phyloP scores from a whole-genome alignment of 768 basidiomycete genomes.

The Russula griseocarnosa region DNA sequence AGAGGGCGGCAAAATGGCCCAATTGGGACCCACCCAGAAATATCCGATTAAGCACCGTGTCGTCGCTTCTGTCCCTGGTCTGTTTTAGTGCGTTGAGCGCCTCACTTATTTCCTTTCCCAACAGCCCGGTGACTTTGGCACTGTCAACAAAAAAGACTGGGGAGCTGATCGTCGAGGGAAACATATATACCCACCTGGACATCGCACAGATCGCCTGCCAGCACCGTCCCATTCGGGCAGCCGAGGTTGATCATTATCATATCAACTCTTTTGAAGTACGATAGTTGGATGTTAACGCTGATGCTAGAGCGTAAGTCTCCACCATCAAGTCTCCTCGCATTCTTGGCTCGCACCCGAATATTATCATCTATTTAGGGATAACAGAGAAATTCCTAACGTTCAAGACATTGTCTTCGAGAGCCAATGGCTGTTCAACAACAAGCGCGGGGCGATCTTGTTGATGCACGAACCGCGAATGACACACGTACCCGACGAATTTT shows the following conservation, averaged over 20 bases:
- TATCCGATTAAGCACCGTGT: not conserved
- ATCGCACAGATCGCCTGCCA: not conserved
- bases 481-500: constrained; percentile 8
- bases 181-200: constrained; percentile 11
- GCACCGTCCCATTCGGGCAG: not conserved
- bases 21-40: constrained; percentile 15
- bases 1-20: constrained; percentile 7
- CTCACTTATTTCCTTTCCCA: too few relatives aligned
- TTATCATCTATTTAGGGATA: not conserved
- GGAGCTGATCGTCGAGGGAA: constrained; percentile 12
- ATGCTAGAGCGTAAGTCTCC: constrained; percentile 1
- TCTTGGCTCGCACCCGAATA: not conserved
- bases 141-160: constrained; percentile 9
- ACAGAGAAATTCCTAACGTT: not conserved
- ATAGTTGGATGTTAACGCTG: not conserved
- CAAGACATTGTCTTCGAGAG: constrained; percentile 3
- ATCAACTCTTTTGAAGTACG: constrained; percentile 19
- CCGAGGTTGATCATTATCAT: constrained; percentile 1
- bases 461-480: constrained; percentile 6
- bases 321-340: not conserved
- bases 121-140: constrained; percentile 19
- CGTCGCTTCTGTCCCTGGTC: not conserved
- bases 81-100: not conserved
- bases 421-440: constrained; percentile 9
- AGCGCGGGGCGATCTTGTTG: constrained; percentile 20